phyloP scores from a whole-genome alignment of 139 green algal species.

The Bryopsis sp. region DNA sequence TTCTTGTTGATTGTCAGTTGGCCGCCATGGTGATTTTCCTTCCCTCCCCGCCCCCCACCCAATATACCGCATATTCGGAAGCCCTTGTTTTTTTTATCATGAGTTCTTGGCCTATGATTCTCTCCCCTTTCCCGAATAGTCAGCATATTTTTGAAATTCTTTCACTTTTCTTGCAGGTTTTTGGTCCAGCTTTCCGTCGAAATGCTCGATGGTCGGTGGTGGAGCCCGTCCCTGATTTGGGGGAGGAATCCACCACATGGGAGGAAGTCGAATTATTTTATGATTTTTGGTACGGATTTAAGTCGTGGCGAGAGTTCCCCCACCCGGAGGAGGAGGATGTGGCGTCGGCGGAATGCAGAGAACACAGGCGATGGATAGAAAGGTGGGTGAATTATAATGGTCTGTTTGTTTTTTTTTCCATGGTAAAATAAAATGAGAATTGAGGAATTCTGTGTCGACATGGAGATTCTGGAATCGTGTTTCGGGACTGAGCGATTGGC shows the following conservation, averaged over 20 bases:
- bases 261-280: constrained; percentile 80
- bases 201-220: constrained; percentile 71
- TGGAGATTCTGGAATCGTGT: too few relatives aligned
- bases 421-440: too few relatives aligned
- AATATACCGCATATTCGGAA: too few relatives aligned
- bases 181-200: constrained; percentile 83
- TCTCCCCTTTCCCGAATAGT: too few relatives aligned
- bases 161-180: constrained; percentile 50
- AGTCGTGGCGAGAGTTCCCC: constrained; percentile 91
- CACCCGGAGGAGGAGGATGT: constrained; percentile 92
- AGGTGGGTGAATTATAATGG: too few relatives aligned
- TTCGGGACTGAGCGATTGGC: neutral
- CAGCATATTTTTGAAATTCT: too few relatives aligned
- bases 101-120: too few relatives aligned
- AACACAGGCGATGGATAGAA: constrained; percentile 88
- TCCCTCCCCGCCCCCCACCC: too few relatives aligned
- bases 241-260: constrained; percentile 42
- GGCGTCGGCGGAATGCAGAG: constrained; percentile 67
- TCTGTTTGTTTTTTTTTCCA: too few relatives aligned
- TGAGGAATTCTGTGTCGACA: too few relatives aligned
- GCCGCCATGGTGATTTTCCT: too few relatives aligned
- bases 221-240: constrained; percentile 63
- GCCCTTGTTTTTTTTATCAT: neutral
- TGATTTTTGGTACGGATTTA: constrained; percentile 91
- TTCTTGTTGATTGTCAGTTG: too few relatives aligned